Conservation (phyloP, 163 green algal species). For the Volvox carteri region DNA sequence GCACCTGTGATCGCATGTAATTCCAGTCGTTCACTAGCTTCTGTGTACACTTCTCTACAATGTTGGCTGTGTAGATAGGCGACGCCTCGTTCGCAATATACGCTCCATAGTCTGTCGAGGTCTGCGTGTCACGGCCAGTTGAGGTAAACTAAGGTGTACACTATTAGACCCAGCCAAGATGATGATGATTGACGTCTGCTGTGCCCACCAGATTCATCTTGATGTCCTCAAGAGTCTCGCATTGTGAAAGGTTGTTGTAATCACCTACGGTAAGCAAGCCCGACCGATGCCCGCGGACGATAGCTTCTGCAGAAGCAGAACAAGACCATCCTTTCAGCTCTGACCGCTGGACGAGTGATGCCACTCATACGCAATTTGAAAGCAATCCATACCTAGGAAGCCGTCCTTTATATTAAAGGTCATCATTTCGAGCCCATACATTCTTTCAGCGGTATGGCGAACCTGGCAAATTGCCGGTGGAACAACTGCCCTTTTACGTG, state of each 20-base stretch:
- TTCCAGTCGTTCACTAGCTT: conserved; percentile 98
- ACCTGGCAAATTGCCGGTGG: neutral
- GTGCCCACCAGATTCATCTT: conserved; percentile 95
- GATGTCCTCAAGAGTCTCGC: conserved; percentile 97
- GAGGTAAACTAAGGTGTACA: neutral
- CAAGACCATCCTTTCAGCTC: conserved; percentile 83
- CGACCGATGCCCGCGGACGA: conserved; percentile 93
- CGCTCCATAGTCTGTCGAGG: conserved; percentile 90
- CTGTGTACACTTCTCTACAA: conserved; percentile 96
- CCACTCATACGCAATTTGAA: neutral
- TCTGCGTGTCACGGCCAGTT: conserved; percentile 68
- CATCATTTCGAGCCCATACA: conserved; percentile 80
- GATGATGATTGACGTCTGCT: conserved; percentile 44
- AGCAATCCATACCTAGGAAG: conserved; percentile 85
- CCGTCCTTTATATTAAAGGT: conserved; percentile 98
- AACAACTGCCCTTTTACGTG: too few relatives aligned
- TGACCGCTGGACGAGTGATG: conserved; percentile 87
- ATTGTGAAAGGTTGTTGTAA: conserved; percentile 99
- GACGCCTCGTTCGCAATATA: conserved; percentile 94
- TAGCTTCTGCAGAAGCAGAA: conserved; percentile 88
- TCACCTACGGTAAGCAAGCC: conserved; percentile 92
- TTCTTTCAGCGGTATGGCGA: conserved; percentile 41
- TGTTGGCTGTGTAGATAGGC: conserved; percentile 92
- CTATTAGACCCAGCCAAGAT: neutral
- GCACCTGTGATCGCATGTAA: conserved; percentile 87